Percentiles rank a stretch among this genome's conserved stretches.
phyloP scores from a whole-genome alignment of 495 filamentous ascomycete species.

The Tuber borchii region DNA sequence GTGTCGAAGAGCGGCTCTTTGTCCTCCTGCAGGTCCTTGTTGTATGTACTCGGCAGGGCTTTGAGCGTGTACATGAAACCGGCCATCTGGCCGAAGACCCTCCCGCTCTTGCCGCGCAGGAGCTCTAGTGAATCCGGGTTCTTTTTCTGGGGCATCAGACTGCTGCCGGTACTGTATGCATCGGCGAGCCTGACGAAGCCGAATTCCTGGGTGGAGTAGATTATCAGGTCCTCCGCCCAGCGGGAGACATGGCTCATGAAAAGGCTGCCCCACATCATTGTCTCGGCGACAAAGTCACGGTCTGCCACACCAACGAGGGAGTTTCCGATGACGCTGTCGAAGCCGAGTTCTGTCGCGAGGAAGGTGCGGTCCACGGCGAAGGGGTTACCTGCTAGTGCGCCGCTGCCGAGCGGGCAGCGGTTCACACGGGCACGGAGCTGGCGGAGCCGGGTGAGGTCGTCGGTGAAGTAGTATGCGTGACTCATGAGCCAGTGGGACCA shows the following conservation, averaged over 20 bases:
- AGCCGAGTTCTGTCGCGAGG: conserved; percentile 84
- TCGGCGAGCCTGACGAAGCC: conserved; percentile 77
- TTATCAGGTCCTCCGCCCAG: conserved; percentile 84
- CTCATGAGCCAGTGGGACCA: conserved; percentile 84
- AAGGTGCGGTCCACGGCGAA: conserved; percentile 83
- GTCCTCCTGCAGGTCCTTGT: conserved; percentile 90
- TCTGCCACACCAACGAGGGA: conserved; percentile 76
- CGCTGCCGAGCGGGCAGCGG: conserved; percentile 69
- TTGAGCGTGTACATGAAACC: conserved; percentile 85
- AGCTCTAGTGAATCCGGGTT: conserved; percentile 79
- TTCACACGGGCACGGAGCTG: conserved; percentile 72
- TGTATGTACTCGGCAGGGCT: conserved; percentile 83
- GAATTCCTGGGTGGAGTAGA: conserved; percentile 78
- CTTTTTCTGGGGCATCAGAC: conserved; percentile 85
- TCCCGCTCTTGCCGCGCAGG: conserved; percentile 76
- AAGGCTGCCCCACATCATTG: conserved; percentile 79
- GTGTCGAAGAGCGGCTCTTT: conserved; percentile 82
- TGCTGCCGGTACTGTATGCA: conserved; percentile 76
- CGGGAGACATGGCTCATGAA: conserved; percentile 82
- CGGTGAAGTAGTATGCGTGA: conserved; percentile 67
- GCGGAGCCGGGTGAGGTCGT: conserved; percentile 71
- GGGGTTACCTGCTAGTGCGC: conserved; percentile 85
- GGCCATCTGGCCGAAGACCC: conserved; percentile 80
- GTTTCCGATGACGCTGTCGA: conserved; percentile 74
- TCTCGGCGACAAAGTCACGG: conserved; percentile 85